phyloP scores from a whole-genome alignment of 352 stramenopile genomes.

The Globisporangium paroecandrum region DNA sequence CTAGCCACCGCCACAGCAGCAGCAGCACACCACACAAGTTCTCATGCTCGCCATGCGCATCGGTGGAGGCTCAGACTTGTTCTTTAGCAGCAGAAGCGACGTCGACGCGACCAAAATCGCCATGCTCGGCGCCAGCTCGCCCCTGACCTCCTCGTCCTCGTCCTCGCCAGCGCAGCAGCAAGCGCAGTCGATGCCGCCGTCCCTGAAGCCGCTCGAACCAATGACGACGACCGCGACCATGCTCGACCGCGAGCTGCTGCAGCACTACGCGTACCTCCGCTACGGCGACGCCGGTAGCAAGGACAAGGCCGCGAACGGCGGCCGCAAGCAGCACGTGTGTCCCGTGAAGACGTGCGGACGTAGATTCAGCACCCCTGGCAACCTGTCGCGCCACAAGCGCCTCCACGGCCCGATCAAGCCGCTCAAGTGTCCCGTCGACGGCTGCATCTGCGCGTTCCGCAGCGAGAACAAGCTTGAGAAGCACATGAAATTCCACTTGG shows the following conservation, averaged over 20 bases:
- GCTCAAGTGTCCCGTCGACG: constrained; percentile 39
- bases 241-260: constrained; percentile 17
- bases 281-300: constrained; percentile 9
- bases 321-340: constrained; percentile 42
- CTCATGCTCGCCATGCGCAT: constrained; percentile 2
- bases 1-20: neutral
- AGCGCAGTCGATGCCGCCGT: neutral
- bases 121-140: constrained; percentile 7
- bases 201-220: neutral
- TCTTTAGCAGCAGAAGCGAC: constrained; percentile 1
- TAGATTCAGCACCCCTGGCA: constrained; percentile 54
- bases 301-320: constrained; percentile 4
- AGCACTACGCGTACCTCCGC: constrained; percentile 20
- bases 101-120: constrained; percentile 9
- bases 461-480: constrained; percentile 60
- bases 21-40: neutral
- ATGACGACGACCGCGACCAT: neutral
- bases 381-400: constrained; percentile 58
- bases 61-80: neutral
- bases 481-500: constrained; percentile 65
- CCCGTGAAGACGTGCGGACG: constrained; percentile 44
- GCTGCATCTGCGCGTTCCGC: constrained; percentile 50
- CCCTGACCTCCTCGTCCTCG: neutral
- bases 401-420: constrained; percentile 50
- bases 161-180: neutral